Percentiles rank a stretch among this genome's conserved stretches.
Evolutionary conservation across 179 eudicot genomes (phyloP).

Genomic region (Corrigiola litoralis): DNA sequence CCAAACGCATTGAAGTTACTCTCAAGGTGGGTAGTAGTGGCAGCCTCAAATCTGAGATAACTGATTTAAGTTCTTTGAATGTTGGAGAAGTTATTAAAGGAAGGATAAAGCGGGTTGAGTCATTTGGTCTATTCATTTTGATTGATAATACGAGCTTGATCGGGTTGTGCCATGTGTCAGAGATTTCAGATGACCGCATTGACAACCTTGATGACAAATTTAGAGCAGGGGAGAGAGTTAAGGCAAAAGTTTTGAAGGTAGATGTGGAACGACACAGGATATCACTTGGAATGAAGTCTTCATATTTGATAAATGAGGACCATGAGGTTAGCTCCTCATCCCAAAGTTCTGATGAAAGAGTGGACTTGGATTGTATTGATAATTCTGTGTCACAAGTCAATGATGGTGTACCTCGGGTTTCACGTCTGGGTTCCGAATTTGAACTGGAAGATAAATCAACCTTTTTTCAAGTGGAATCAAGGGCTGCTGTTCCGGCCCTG

Average conservation of each 20-base stretch:
- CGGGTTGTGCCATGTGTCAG: conserved; percentile 87
- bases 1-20: conserved; percentile 83
- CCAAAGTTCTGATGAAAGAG: conserved; percentile 26
- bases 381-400: conserved; percentile 11
- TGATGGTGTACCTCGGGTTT: conserved; percentile 10
- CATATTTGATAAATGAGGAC: conserved; percentile 45
- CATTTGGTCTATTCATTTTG: conserved; percentile 77
- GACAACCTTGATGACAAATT: conserved; percentile 52
- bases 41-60: conserved; percentile 30
- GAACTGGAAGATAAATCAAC: conserved; percentile 32
- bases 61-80: conserved; percentile 34
- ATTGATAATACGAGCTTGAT: conserved; percentile 63
- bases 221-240: conserved; percentile 63
- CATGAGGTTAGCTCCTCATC: conserved; percentile 21
- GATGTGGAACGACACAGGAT: conserved; percentile 69
- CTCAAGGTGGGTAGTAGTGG: conserved; percentile 45
- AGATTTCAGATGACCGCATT: conserved; percentile 73
- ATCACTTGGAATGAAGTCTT: conserved; percentile 81
- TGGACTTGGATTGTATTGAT: conserved; percentile 21
- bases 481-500: conserved; percentile 76
- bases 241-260: conserved; percentile 72
- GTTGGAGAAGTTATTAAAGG: conserved; percentile 72
- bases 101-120: conserved; percentile 67
- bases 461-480: conserved; percentile 58
- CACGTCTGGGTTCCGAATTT: conserved; percentile 25